Percentiles rank a stretch among this genome's conserved stretches.
Evolutionary conservation across 2,329 filamentous ascomycete genomes (phyloP).

Genomic region (Neofusicoccum cordaticola): DNA sequence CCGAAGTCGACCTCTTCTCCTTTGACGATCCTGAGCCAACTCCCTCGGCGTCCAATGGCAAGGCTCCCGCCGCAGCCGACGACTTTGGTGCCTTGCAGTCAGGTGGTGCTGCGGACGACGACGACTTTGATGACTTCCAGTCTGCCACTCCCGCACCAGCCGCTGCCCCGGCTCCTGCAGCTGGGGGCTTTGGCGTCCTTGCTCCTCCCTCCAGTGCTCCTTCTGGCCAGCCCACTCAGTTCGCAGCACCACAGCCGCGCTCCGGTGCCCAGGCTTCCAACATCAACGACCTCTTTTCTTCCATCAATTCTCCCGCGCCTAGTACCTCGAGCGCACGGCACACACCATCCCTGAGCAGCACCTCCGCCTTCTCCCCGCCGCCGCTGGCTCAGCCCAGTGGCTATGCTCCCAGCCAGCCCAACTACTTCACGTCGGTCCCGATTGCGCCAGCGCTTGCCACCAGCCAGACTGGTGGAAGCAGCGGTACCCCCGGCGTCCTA

Average conservation of each 20-base stretch:
- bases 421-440: slow-evolving; percentile 87
- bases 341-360: slow-evolving; percentile 53
- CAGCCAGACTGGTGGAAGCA: slow-evolving; percentile 31
- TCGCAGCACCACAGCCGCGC: slow-evolving; percentile 78
- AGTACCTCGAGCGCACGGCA: slow-evolving; percentile 49
- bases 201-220: slow-evolving; percentile 25
- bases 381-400: slow-evolving; percentile 52
- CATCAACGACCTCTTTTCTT: slow-evolving; percentile 77
- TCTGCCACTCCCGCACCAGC: slow-evolving; percentile 64
- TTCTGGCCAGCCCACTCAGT: slow-evolving; percentile 55
- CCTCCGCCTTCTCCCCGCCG: slow-evolving; percentile 27
- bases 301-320: slow-evolving; percentile 67
- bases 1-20: slow-evolving; percentile 88
- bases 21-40: slow-evolving; percentile 68
- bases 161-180: slow-evolving; percentile 27
- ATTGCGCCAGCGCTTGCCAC: slow-evolving; percentile 23
- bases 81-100: slow-evolving; percentile 47
- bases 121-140: slow-evolving; percentile 97
- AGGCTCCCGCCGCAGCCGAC: slow-evolving; percentile 42
- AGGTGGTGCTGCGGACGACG: slow-evolving; percentile 65
- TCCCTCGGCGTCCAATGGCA: slow-evolving; percentile 43
- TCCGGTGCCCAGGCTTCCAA: slow-evolving; percentile 79
- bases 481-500: slow-evolving; percentile 38
- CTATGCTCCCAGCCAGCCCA: slow-evolving; percentile 78
- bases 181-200: slow-evolving; percentile 24